These are phyloP conservation scores for Nemania abortiva DNA, from an alignment of 2,329 filamentous ascomycete genomes.

Conservation along the genomic window DNA sequence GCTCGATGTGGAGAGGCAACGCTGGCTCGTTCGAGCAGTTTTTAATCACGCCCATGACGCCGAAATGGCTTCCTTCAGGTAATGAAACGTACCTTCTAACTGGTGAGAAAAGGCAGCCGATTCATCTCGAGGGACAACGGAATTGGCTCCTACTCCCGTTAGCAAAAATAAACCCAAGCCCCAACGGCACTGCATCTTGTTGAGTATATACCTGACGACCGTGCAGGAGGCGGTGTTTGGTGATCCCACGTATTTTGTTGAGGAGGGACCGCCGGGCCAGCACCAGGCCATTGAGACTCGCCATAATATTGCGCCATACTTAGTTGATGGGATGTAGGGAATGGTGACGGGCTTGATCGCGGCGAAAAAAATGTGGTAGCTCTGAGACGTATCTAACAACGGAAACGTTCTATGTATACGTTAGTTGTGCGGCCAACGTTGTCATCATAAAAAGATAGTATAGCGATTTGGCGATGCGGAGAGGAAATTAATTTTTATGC, in stretches of 20 bases:
- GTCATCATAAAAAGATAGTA: neutral
- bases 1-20: no score
- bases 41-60: neutral
- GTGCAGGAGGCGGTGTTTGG: conserved; percentile 75
- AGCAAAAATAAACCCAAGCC: conserved; percentile 42
- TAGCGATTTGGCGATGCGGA: conserved; percentile 5
- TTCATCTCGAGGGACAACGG: conserved; percentile 80
- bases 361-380: conserved; percentile 12
- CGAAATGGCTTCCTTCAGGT: neutral
- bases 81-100: conserved; percentile 80
- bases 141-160: conserved; percentile 73
- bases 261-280: conserved; percentile 56
- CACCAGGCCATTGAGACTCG: conserved; percentile 52
- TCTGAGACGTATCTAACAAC: conserved; percentile 3
- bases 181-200: neutral
- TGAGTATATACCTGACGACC: conserved; percentile 64
- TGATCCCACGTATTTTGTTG: conserved; percentile 78
- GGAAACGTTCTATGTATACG: conserved; percentile 19
- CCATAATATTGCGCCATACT: conserved; percentile 54
- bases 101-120: conserved; percentile 84
- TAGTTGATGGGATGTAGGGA: neutral
- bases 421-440: conserved; percentile 28
- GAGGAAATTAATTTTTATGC: conserved; percentile 4
- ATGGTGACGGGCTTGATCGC: conserved; percentile 10
- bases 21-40: no score